Base-by-base conservation (phyloP, 164 flowering plant species). In the Amborella trichopoda region DNA sequence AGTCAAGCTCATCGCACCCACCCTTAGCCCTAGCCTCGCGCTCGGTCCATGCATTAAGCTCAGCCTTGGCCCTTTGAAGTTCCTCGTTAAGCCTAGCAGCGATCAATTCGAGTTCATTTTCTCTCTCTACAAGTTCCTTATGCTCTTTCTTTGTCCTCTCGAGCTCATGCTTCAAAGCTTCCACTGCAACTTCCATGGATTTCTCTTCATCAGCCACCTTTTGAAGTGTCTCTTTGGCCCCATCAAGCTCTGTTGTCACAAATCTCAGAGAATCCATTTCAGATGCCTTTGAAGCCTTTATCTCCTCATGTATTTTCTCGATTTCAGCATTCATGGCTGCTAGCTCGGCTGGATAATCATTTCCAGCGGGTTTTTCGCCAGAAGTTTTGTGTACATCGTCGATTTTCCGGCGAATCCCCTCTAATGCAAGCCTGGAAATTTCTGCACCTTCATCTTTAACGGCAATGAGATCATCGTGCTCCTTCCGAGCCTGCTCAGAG, bases 201-300 rank as follows among this genome's bases (percentile, higher is more conserved):
- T 39, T 72, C 55, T 78, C 89, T 67, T 88, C 96, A 62, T 82
- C 95, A 16, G 71, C 82, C 0, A 84, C 75, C 59, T 75, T 88
- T 16, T 74, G 83, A 39, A 93, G 58, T 6, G 80, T 62, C 28
- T 64, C 83, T 63, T 84, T 91, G 26, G 95, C 93, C 73, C 49
- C 80, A 61, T 81, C 85, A 38, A 91, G 74, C 60, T 84, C 86
- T 12, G 56, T 62, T 12, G 88, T 77, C 25, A 83, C 76, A 41
- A 34, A 65, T 64, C 25, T 69, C 30, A 75, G 77, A 46, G 83
- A 70, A 46, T 78, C 88, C 37, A 88, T 42, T 60, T 87, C 93
- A 33, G 76, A 70, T 59, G 77, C 71, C 60, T 61, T 74, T 0
- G 65, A 72, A 63, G 50, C 67, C 39, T 74, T 77, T 60, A 82